These are phyloP conservation scores for Kokia cookei DNA, from an alignment of 441 rosid genomes.

Conservation along the genomic window DNA sequence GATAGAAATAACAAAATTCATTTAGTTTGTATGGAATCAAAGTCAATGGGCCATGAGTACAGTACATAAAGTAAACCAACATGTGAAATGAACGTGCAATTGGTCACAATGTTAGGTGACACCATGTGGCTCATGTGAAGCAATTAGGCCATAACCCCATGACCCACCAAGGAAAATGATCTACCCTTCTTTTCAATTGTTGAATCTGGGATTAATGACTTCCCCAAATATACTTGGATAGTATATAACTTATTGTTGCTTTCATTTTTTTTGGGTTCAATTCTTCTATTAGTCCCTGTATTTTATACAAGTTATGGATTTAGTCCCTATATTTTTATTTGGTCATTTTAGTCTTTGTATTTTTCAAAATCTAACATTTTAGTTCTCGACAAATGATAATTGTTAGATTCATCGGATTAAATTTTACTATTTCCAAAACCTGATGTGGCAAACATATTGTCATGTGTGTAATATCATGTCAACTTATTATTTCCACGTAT, in stretches of 20 bases:
- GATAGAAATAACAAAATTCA: neutral
- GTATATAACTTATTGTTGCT: neutral
- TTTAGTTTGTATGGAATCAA: neutral
- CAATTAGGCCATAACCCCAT: neutral
- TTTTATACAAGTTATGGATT: no score
- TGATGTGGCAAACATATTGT: no score
- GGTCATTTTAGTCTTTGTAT: no score
- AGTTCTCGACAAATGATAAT: no score
- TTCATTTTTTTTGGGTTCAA: no score
- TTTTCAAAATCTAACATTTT: no score
- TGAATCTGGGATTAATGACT: neutral
- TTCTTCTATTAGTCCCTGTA: no score
- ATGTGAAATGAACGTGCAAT: neutral
- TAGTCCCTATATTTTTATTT: no score
- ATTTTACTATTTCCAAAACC: no score
- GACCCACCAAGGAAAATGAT: neutral
- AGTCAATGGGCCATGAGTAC: neutral
- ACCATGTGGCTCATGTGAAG: constrained; percentile 10
- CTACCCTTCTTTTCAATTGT: neutral
- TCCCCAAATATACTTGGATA: neutral
- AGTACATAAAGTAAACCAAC: neutral
- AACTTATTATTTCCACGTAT: no score
- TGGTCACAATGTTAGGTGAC: constrained; percentile 1
- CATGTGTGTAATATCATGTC: no score
- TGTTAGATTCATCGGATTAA: no score